These are phyloP conservation scores for Macrotyloma uniflorum DNA, from an alignment of 306 rosid species.

Conservation along the genomic window DNA sequence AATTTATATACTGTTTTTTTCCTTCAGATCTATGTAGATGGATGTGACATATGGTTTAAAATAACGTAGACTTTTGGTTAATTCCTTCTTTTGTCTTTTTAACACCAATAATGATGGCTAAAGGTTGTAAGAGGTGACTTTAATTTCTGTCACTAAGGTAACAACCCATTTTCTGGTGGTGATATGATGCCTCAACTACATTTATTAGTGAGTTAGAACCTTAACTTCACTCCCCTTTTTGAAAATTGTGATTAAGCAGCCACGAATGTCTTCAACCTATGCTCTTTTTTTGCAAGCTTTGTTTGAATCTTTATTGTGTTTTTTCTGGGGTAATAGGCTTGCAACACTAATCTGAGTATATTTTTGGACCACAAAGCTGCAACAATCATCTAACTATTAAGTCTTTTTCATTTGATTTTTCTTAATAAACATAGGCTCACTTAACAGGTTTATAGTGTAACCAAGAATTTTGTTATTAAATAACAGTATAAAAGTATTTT, in stretches of 20 bases:
- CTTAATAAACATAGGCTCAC: no score
- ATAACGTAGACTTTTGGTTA: neutral
- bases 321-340: neutral
- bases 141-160: slow-evolving; percentile 6
- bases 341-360: neutral
- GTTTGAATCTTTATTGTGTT: neutral
- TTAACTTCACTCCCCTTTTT: neutral
- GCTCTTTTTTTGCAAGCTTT: neutral
- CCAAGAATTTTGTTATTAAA: no score
- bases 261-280: neutral
- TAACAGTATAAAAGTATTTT: no score
- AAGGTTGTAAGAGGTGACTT: neutral
- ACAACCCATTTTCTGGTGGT: slow-evolving; percentile 17
- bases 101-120: neutral
- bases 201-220: neutral
- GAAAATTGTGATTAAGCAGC: neutral
- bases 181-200: neutral
- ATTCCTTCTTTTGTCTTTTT: neutral
- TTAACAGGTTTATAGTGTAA: no score
- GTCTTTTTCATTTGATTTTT: neutral
- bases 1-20: no score
- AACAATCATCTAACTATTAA: neutral
- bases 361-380: neutral
- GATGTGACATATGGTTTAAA: neutral
- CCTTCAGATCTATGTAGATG: neutral